phyloP scores from a whole-genome alignment of 768 basidiomycete species.

The Artomyces pyxidatus region DNA sequence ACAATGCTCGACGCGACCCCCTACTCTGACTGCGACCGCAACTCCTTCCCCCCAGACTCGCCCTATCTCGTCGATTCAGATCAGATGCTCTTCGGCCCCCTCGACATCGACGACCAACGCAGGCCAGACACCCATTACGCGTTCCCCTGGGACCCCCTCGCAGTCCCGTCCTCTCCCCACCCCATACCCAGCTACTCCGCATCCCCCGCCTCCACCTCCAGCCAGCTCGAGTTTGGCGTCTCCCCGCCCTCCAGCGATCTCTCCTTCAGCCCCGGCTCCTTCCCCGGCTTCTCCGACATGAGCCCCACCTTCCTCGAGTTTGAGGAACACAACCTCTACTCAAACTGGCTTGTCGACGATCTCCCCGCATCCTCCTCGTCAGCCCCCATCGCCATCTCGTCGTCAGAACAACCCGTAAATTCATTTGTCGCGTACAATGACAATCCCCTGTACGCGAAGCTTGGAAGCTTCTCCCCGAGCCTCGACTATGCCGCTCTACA shows the following conservation, averaged over 20 bases:
- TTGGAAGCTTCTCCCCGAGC: conserved; percentile 49
- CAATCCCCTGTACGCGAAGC: conserved; percentile 27
- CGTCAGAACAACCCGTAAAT: conserved; percentile 34
- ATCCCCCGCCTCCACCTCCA: conserved; percentile 32
- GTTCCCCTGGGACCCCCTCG: conserved; percentile 32
- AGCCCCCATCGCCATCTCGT: conserved; percentile 55
- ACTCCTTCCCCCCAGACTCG: conserved; percentile 24
- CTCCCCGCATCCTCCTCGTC: conserved; percentile 31
- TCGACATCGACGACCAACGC: conserved; percentile 46
- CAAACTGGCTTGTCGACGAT: conserved; percentile 63
- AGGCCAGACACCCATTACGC: conserved; percentile 21
- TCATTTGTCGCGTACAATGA: conserved; percentile 43
- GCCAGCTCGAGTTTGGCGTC: conserved; percentile 33
- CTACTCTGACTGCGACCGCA: conserved; percentile 19
- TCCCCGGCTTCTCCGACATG: conserved; percentile 25
- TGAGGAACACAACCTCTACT: conserved; percentile 33
- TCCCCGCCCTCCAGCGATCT: conserved; percentile 31
- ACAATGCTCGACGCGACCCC: conserved; percentile 21
- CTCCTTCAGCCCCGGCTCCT: conserved; percentile 27
- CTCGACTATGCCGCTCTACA: conserved; percentile 49
- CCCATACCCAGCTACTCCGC: conserved; percentile 32
- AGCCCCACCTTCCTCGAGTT: conserved; percentile 30
- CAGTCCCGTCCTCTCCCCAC: conserved; percentile 30
- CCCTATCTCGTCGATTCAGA: conserved; percentile 35
- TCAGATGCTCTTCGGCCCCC: conserved; percentile 46